Evolutionary conservation across 164 flowering plant genomes (phyloP), one percentile per base, ranked within the genome.

Genomic region (Warburgia ugandensis): DNA sequence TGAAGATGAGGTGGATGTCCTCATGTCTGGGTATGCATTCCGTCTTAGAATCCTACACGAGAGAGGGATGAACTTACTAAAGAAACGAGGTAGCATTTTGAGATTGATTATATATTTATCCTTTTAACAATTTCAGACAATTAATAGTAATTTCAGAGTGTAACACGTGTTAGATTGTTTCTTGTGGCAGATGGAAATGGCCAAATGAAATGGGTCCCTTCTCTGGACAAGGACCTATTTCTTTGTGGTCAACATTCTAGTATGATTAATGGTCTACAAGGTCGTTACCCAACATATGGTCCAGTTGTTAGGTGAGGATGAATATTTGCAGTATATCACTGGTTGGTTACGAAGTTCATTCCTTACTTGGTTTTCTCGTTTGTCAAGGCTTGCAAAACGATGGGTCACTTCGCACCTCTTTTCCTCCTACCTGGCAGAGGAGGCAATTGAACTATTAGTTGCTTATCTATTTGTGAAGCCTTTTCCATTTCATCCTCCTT

Each of bases 391-490:
- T 70, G 99, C 95, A 30, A 92, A 92, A 66, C 77, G 97, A 48
- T 92, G 99, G 99, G 76, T 83, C 58, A 64, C 94, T 65, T 81
- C 99, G 10, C 99, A 92, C 74, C 74, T 92, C n/a, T 84, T 92
- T 63, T 92, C 99, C 16, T 65, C 77, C 26, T 69, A 66, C 66
- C 65, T 92, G 60, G 61, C 40, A 17, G 96, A 79, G 60, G 99
- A 88, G 69, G 87, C 84, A 47, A 58, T 88, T 65, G 99, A 92
- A 59, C 73, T 92, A 38, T 61, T 92, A 76, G 97, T 86, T 37
- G 96, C 99, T 22, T 54, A 76, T 62, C 70, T 88, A 45, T 92
- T 92, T 74, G 29, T 81, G 71, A 76, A 71, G 56, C 89, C 94
- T 58, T 67, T 71, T 52, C 99, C 99, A 45, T 88, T 81, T 66